These are phyloP conservation scores for Geotrichum fermentans DNA, from an alignment of 1,139 yeast species.

Conservation along the genomic window DNA sequence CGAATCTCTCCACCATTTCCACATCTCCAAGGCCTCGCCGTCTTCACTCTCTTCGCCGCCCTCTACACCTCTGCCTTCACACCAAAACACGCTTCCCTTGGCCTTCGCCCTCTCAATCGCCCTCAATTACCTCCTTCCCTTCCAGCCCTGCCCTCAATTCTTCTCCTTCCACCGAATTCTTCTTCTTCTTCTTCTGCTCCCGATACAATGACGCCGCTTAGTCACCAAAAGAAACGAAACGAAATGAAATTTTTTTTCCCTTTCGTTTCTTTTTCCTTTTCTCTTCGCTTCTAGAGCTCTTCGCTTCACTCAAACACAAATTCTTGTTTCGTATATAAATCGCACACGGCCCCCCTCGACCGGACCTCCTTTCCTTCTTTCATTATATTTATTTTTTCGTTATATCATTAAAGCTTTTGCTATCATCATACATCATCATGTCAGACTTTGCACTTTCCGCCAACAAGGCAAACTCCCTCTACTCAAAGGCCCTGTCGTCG, in stretches of 20 bases:
- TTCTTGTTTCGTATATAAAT: background rate
- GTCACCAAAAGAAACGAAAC: background rate
- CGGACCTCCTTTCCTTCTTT: background rate
- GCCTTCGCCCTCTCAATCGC: too few relatives aligned
- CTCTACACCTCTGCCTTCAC: too few relatives aligned
- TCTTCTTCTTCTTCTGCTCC: too few relatives aligned
- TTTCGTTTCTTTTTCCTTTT: background rate
- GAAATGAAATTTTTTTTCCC: background rate
- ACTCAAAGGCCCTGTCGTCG: constrained; percentile 1
- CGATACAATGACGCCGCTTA: background rate
- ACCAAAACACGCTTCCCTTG: too few relatives aligned
- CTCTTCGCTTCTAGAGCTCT: background rate
- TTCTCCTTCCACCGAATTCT: too few relatives aligned
- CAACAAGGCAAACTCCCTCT: background rate
- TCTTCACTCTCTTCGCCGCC: too few relatives aligned
- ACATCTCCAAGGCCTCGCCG: too few relatives aligned
- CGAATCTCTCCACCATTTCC: too few relatives aligned
- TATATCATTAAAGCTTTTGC: background rate
- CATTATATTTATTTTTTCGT: background rate
- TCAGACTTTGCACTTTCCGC: background rate
- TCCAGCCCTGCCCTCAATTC: too few relatives aligned
- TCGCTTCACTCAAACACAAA: background rate
- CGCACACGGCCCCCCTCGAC: background rate
- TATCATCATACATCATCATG: background rate
- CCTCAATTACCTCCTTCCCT: too few relatives aligned